A percentile compares a stretch with the other conserved stretches of the same genome.
Evolutionary conservation across 176 grass and related monocot species (phyloP).

Genomic region (Oryza coarctata): DNA sequence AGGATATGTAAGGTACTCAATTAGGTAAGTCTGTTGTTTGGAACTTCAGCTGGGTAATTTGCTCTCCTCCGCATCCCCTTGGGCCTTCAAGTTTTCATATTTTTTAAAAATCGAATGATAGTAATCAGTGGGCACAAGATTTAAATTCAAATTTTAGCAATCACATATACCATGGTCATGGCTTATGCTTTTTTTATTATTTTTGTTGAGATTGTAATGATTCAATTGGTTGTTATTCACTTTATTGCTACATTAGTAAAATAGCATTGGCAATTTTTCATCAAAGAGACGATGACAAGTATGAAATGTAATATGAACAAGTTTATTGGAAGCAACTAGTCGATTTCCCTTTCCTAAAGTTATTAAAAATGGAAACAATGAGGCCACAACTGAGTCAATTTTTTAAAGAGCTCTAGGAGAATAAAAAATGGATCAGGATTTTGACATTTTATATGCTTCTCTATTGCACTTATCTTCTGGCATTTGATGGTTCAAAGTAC

Average conservation of each 20-base stretch:
- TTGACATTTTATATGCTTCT: not conserved
- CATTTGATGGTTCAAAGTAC: not conserved
- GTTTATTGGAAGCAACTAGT: not conserved
- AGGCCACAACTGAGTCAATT: not conserved
- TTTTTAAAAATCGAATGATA: not conserved
- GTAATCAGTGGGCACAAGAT: not conserved
- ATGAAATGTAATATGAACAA: not conserved
- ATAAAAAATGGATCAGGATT: not conserved
- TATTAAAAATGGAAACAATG: slow-evolving; percentile 5
- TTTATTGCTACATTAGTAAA: not conserved
- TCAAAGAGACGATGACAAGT: not conserved
- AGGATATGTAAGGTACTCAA: not conserved
- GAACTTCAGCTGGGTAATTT: not conserved
- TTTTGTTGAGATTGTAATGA: not conserved
- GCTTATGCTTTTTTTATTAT: not conserved
- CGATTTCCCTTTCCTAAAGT: not conserved
- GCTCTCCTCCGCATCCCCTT: not conserved
- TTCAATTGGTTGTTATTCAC: not conserved
- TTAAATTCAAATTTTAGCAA: not conserved
- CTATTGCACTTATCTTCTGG: not conserved
- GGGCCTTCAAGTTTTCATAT: not conserved
- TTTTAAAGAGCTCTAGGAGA: not conserved
- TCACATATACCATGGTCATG: not conserved
- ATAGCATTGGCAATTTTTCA: not conserved
- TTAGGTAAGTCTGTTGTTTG: not conserved